phyloP scores from a whole-genome alignment of 2,329 filamentous ascomycete species.

The Trichoderma harzianum region DNA sequence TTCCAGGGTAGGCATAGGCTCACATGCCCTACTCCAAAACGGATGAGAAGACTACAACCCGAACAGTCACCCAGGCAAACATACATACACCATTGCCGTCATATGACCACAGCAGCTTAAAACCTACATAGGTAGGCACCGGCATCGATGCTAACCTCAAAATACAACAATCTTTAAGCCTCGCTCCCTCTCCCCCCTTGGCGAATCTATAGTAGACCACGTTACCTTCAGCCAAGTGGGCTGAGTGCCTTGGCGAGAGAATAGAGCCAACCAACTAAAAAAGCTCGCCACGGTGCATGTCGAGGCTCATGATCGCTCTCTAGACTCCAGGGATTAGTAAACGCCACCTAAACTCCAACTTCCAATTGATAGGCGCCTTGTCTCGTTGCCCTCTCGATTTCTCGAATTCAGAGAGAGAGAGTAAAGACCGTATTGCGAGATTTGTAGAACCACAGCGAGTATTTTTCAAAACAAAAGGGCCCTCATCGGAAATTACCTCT shows the following conservation, averaged over 20 bases:
- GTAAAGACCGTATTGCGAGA: background rate
- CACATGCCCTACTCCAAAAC: background rate
- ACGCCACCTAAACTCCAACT: background rate
- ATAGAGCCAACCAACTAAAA: background rate
- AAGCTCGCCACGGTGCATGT: background rate
- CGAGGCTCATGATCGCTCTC: background rate
- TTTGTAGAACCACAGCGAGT: background rate
- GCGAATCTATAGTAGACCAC: background rate
- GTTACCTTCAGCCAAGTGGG: slow-evolving; percentile 4
- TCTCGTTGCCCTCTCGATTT: background rate
- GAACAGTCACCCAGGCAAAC: background rate
- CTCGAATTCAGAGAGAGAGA: background rate
- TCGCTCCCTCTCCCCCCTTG: background rate
- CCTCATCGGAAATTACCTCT: background rate
- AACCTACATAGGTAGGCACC: too few species aligned
- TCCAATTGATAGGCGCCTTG: background rate
- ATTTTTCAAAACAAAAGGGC: background rate
- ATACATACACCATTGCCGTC: background rate
- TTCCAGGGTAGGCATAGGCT: background rate
- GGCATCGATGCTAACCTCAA: background rate
- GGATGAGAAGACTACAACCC: background rate
- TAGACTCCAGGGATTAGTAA: background rate
- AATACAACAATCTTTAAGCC: background rate
- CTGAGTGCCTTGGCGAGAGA: background rate
- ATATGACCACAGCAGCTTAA: background rate